Conservation (phyloP, 2,329 filamentous ascomycete species). For the Curvularia sp. region DNA sequence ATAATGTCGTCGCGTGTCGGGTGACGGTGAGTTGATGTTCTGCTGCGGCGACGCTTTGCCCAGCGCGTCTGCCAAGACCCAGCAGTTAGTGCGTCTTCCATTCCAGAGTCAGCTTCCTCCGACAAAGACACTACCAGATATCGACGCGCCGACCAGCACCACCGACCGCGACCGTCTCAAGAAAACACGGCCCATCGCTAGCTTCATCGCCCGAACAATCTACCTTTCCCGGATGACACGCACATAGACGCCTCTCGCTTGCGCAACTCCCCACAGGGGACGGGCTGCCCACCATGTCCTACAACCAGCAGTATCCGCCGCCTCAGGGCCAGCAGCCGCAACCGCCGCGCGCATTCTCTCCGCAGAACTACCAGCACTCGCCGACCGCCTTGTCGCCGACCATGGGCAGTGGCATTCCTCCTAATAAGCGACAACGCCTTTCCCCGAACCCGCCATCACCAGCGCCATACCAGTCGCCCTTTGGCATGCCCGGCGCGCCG, state of each 20-base stretch:
- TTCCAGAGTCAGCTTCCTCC: constrained; percentile 23
- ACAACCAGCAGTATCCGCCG: constrained; percentile 42
- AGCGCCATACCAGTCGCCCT: constrained; percentile 53
- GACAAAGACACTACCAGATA: constrained; percentile 23
- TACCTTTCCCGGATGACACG: constrained; percentile 31
- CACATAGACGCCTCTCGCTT: constrained; percentile 31
- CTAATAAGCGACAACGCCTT: constrained; percentile 74
- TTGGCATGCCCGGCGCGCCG: constrained; percentile 53
- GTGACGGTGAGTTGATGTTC: constrained; percentile 3
- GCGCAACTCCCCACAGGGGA: constrained; percentile 35
- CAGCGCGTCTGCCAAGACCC: constrained; percentile 38
- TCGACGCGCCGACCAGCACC: constrained; percentile 25
- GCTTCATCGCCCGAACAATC: constrained; percentile 3
- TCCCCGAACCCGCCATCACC: constrained; percentile 71
- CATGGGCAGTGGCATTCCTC: constrained; percentile 58
- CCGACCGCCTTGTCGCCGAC: constrained; percentile 59
- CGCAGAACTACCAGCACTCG: constrained; percentile 56
- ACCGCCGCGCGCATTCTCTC: constrained; percentile 52
- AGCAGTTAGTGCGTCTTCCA: constrained; percentile 28
- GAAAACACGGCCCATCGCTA: constrained; percentile 15
- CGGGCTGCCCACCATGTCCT: constrained; percentile 44
- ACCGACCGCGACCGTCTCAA: constrained; percentile 18
- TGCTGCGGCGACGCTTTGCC: constrained; percentile 32
- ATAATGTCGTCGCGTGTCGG: constrained; percentile 5
- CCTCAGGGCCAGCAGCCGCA: constrained; percentile 31